Evolutionary conservation across 73 alveolate species (phyloP).

Genomic region (Chromera velia): DNA sequence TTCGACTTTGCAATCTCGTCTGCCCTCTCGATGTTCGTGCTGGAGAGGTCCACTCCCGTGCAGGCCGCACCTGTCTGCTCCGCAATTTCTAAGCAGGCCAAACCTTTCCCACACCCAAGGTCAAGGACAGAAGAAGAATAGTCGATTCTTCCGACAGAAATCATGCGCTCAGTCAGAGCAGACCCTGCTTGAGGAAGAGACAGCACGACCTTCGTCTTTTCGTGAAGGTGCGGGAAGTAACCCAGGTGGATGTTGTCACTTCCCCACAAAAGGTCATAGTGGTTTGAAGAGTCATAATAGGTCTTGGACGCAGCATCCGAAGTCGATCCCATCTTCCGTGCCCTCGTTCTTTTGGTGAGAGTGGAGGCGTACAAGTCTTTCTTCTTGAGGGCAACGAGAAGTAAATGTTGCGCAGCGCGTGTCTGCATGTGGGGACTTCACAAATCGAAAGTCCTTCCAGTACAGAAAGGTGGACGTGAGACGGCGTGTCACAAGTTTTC

Average conservation of each 20-base stretch:
- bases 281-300: too few species aligned
- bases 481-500: too few species aligned
- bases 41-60: conserved; percentile 6
- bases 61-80: neutral
- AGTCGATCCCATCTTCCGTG: too few species aligned
- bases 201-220: neutral
- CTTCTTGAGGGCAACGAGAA: too few species aligned
- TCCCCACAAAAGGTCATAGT: too few species aligned
- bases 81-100: conserved; percentile 24
- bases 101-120: conserved; percentile 35
- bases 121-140: neutral
- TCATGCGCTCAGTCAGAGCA: conserved; percentile 21
- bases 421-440: too few species aligned
- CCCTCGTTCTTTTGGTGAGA: too few species aligned
- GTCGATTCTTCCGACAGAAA: neutral
- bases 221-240: conserved; percentile 13
- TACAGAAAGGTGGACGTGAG: too few species aligned
- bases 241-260: conserved; percentile 26
- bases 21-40: conserved; percentile 4
- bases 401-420: too few species aligned
- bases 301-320: too few species aligned
- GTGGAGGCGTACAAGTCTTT: too few species aligned
- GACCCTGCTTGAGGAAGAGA: conserved; percentile 12
- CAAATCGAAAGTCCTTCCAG: too few species aligned
- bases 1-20: neutral